Percentiles rank a stretch among this genome's conserved stretches.
Evolutionary conservation across 805 yeast genomes (phyloP).

Genomic region (Candida xiaguanensis): DNA sequence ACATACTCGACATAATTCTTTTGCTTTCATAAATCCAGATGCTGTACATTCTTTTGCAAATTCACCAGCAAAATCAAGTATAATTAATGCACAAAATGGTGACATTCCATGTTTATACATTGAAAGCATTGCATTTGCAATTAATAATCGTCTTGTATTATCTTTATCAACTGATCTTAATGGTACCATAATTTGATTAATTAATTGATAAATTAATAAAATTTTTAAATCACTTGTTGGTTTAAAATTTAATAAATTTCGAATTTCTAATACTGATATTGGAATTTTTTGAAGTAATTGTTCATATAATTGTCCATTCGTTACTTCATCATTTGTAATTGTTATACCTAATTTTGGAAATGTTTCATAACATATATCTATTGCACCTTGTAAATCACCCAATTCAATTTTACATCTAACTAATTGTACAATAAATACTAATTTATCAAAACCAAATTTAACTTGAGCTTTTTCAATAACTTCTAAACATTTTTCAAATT

Average conservation of each 20-base stretch:
- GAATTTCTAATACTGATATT: conserved; percentile 34
- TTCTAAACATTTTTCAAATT: conserved; percentile 31
- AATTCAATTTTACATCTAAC: conserved; percentile 33
- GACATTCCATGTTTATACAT: conserved; percentile 40
- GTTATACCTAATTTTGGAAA: conserved; percentile 34
- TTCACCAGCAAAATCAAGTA: conserved; percentile 36
- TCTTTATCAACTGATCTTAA: conserved; percentile 23
- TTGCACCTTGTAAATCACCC: conserved; percentile 27
- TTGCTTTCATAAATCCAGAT: conserved; percentile 31
- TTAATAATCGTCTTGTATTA: conserved; percentile 26
- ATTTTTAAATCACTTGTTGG: conserved; percentile 23
- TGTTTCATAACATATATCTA: conserved; percentile 31
- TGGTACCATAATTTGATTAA: conserved; percentile 36
- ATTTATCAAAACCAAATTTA: conserved; percentile 30
- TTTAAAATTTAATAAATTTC: conserved; percentile 21
- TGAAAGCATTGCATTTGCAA: conserved; percentile 28
- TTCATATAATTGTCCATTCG: conserved; percentile 18
- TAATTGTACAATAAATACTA: conserved; percentile 32
- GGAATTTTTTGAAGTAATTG: conserved; percentile 30
- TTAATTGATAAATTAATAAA: conserved; percentile 35
- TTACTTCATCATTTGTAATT: conserved; percentile 21
- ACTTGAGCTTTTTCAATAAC: conserved; percentile 28
- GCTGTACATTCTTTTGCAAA: conserved; percentile 24
- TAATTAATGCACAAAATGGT: conserved; percentile 34
- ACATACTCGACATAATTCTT: conserved; percentile 40